Evolutionary conservation across 2,329 filamentous ascomycete genomes (phyloP).

Genomic region (Penicillium janthinellum): DNA sequence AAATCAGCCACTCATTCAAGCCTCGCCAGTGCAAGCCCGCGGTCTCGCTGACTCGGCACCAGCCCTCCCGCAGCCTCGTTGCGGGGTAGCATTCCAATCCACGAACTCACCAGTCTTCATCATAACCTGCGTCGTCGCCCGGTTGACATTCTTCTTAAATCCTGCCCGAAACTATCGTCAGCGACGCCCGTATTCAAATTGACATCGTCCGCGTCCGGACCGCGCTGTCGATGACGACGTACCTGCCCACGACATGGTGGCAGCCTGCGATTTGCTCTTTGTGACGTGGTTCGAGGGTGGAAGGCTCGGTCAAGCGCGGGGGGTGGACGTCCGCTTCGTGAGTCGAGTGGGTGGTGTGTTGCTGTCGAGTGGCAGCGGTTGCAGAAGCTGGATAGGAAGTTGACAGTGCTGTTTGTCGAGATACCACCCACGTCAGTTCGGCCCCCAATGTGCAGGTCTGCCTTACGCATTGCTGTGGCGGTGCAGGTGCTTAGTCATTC

Average conservation of each 20-base stretch:
- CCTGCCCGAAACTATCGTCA: slow-evolving; percentile 52
- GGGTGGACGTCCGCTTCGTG: background rate
- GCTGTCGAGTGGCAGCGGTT: background rate
- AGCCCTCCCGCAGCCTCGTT: slow-evolving; percentile 14
- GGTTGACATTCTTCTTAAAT: slow-evolving; percentile 96
- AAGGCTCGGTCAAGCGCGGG: background rate
- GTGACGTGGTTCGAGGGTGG: background rate
- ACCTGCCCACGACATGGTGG: slow-evolving; percentile 73
- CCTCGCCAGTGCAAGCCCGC: background rate
- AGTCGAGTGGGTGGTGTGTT: background rate
- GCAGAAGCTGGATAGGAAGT: background rate
- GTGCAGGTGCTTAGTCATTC: slow-evolving; percentile 1
- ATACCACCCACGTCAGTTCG: slow-evolving; percentile 1
- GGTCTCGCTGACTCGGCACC: background rate
- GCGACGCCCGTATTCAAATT: background rate
- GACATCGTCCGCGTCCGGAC: background rate
- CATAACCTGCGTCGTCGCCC: slow-evolving; percentile 99
- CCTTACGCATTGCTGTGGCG: slow-evolving; percentile 1
- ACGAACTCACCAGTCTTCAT: slow-evolving; percentile 82
- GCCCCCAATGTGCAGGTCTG: background rate
- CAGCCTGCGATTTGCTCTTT: slow-evolving; percentile 18
- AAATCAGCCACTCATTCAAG: slow-evolving; percentile 2
- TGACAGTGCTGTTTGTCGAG: background rate
- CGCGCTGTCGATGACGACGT: slow-evolving; percentile 13
- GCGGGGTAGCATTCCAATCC: slow-evolving; percentile 18